phyloP scores from a whole-genome alignment of 2,329 filamentous ascomycete genomes.

The Penicillium sp. region DNA sequence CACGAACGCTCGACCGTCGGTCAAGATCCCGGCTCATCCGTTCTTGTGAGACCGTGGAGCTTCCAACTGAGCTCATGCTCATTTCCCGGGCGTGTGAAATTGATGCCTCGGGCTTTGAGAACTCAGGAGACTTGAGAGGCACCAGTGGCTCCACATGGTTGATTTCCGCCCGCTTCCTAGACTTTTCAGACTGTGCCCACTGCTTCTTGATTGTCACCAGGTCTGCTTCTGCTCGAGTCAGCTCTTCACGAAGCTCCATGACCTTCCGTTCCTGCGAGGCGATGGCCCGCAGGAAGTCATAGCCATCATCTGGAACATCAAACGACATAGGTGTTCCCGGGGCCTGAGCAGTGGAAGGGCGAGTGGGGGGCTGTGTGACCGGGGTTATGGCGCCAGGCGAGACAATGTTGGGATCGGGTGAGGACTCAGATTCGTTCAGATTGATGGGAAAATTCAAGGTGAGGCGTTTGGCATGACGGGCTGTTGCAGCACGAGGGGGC shows the following conservation, averaged over 20 bases:
- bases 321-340: slow-evolving; percentile 28
- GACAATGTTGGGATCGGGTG: slow-evolving; percentile 23
- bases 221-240: slow-evolving; percentile 77
- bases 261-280: slow-evolving; percentile 90
- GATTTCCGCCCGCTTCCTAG: slow-evolving; percentile 70
- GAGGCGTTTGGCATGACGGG: slow-evolving; percentile 47
- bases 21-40: slow-evolving; percentile 63
- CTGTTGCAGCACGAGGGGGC: slow-evolving; percentile 35
- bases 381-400: slow-evolving; percentile 38
- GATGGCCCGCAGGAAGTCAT: slow-evolving; percentile 79
- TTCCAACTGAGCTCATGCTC: slow-evolving; percentile 28
- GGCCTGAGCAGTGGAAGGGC: slow-evolving; percentile 32
- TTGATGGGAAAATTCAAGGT: slow-evolving; percentile 51
- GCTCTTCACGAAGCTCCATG: slow-evolving; percentile 84
- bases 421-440: slow-evolving; percentile 18
- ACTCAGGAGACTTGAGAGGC: slow-evolving; percentile 48
- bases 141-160: slow-evolving; percentile 61
- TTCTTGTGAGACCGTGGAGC: slow-evolving; percentile 31
- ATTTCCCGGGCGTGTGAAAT: slow-evolving; percentile 27
- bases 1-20: slow-evolving; percentile 67
- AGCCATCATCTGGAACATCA: slow-evolving; percentile 51
- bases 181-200: slow-evolving; percentile 75
- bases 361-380: slow-evolving; percentile 32
- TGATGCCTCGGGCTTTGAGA: slow-evolving; percentile 11
- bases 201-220: slow-evolving; percentile 75